These are phyloP conservation scores for Poa annua DNA, from an alignment of 176 grass and related monocot genomes.

Conservation along the genomic window DNA sequence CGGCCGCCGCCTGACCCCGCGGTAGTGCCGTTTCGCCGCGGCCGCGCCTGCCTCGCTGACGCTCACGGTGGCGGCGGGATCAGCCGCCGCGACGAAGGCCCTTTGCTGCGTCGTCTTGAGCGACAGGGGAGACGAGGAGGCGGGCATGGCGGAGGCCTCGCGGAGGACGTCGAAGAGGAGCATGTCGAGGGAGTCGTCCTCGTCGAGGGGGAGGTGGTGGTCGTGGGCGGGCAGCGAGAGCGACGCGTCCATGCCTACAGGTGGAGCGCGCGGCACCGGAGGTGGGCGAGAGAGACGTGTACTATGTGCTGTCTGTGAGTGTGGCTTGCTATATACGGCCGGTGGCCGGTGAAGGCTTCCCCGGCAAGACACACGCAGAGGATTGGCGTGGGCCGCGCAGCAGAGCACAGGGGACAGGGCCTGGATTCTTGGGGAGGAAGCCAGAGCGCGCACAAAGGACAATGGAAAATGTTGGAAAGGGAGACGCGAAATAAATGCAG, in stretches of 20 bases:
- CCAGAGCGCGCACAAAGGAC: not conserved
- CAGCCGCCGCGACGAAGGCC: not conserved
- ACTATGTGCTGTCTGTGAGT: not conserved
- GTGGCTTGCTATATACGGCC: not conserved
- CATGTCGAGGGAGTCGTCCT: slow-evolving; percentile 97
- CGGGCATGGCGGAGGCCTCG: slow-evolving; percentile 57
- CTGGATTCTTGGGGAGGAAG: slow-evolving; percentile 24
- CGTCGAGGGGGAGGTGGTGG: slow-evolving; percentile 78
- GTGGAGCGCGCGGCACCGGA: not conserved
- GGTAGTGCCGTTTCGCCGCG: slow-evolving; percentile 50
- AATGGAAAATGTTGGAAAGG: not conserved
- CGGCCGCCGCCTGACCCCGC: slow-evolving; percentile 85
- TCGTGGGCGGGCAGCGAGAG: slow-evolving; percentile 30
- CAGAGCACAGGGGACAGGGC: not conserved
- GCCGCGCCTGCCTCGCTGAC: not conserved
- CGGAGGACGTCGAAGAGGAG: slow-evolving; percentile 86
- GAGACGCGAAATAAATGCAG: not conserved
- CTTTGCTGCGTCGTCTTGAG: not conserved
- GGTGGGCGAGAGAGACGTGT: not conserved
- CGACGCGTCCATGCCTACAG: slow-evolving; percentile 13
- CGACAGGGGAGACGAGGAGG: not conserved
- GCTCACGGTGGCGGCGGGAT: not conserved
- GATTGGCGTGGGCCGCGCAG: slow-evolving; percentile 37
- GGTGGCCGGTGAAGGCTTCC: not conserved
- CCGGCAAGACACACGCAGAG: slow-evolving; percentile 14